A percentile compares a stretch with the other conserved stretches of the same genome.
phyloP scores from a whole-genome alignment of 2,329 filamentous ascomycete genomes.

The Aureobasidium lini region DNA sequence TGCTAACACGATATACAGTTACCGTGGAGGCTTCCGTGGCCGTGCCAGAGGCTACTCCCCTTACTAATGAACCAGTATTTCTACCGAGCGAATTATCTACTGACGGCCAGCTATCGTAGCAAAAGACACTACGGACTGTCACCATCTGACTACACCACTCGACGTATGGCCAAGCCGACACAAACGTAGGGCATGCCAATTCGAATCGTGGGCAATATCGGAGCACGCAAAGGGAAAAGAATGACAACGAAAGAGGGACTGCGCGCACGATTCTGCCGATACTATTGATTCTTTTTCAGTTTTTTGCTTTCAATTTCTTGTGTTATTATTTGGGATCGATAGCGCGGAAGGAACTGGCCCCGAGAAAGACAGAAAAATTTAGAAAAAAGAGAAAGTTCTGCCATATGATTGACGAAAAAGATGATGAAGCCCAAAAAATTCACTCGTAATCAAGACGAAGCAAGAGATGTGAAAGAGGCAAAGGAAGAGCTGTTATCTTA shows the following conservation, averaged over 20 bases:
- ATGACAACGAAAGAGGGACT: neutral
- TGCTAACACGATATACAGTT: conserved; percentile 19
- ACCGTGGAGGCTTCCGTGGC: conserved; percentile 30
- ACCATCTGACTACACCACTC: neutral
- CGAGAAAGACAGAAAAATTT: conserved; percentile 11
- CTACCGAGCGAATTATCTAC: neutral
- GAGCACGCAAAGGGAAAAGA: neutral
- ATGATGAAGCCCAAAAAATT: neutral
- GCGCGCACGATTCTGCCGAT: neutral
- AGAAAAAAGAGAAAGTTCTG: conserved; percentile 7
- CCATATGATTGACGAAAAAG: neutral
- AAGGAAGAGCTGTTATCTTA: neutral
- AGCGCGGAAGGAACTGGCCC: neutral
- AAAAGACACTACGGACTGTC: neutral
- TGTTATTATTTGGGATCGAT: neutral
- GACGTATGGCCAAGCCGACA: neutral
- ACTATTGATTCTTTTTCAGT: neutral
- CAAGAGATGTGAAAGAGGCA: neutral
- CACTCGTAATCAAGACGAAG: neutral
- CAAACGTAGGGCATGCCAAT: neutral
- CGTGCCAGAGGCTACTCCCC: conserved; percentile 31
- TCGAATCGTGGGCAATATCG: neutral
- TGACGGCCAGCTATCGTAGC: neutral
- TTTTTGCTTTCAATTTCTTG: neutral
- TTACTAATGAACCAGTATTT: conserved; percentile 23